Evolutionary conservation across 2,329 filamentous ascomycete genomes (phyloP).

Genomic region (Zelopaecilomyces penicillatus): DNA sequence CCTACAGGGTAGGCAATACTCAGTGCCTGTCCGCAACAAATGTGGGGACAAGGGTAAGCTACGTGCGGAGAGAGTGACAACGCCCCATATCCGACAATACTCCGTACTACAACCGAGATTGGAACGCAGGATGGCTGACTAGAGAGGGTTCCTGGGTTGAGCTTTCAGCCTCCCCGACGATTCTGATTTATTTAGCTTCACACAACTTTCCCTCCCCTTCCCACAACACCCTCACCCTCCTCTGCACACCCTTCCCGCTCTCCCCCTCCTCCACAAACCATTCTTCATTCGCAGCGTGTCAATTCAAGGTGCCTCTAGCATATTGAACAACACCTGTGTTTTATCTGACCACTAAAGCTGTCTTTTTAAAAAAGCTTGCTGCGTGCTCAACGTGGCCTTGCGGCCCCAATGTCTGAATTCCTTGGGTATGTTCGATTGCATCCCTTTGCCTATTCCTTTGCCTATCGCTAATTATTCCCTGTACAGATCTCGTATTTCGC

Average conservation of each 20-base stretch:
- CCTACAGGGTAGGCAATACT: too few species aligned
- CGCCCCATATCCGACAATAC: constrained; percentile 10
- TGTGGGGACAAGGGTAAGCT: too few species aligned
- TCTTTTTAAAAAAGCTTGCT: constrained; percentile 21
- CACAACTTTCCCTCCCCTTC: constrained; percentile 25
- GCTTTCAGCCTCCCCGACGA: constrained; percentile 20
- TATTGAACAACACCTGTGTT: constrained; percentile 7
- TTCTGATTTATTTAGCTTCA: constrained; percentile 19
- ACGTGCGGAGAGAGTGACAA: background rate
- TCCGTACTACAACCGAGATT: constrained; percentile 15
- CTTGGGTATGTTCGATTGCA: constrained; percentile 42
- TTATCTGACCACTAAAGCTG: background rate
- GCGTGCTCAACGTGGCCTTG: constrained; percentile 34
- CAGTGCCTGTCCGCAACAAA: too few species aligned
- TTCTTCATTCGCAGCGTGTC: constrained; percentile 12
- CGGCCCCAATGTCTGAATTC: constrained; percentile 49
- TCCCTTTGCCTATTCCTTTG: background rate
- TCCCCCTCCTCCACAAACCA: constrained; percentile 11
- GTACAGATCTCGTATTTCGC: constrained; percentile 78
- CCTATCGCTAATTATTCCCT: background rate
- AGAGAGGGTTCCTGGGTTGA: constrained; percentile 16
- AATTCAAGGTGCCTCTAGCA: constrained; percentile 9
- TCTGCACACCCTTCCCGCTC: constrained; percentile 9
- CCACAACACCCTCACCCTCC: constrained; percentile 13
- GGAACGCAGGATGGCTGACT: constrained; percentile 1